Conservation (phyloP, 2,329 filamentous ascomycete genomes). For the Stagonosporopsis rhizophila region DNA sequence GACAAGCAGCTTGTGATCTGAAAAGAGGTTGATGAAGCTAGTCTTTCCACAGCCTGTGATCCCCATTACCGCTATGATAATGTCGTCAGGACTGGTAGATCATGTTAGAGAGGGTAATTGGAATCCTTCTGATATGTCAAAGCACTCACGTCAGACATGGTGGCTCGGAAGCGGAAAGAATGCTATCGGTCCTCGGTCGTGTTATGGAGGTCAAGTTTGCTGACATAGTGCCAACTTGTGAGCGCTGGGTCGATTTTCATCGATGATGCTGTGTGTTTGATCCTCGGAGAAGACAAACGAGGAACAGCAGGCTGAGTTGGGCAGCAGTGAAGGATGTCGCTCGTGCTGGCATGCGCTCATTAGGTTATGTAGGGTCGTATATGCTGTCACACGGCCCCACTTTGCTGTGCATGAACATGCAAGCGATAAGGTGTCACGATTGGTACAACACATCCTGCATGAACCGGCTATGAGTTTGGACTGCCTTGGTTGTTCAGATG, state of each 20-base stretch:
- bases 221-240: neutral
- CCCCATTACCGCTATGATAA: conserved; percentile 50
- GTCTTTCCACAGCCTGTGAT: conserved; percentile 53
- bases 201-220: neutral
- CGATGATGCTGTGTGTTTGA: neutral
- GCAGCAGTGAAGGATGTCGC: neutral
- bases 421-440: neutral
- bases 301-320: neutral
- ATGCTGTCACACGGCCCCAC: conserved; percentile 4
- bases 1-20: conserved; percentile 15
- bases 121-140: neutral
- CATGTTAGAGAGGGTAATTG: neutral
- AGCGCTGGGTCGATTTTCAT: neutral
- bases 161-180: neutral
- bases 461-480: neutral
- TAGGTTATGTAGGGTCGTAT: neutral
- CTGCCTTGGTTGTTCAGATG: neutral
- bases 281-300: neutral
- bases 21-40: conserved; percentile 43
- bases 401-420: conserved; percentile 3
- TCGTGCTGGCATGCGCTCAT: neutral
- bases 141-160: neutral
- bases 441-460: neutral
- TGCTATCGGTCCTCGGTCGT: neutral
- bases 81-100: conserved; percentile 1